phyloP scores from a whole-genome alignment of 179 eudicot species.

The Pouteria campechiana region DNA sequence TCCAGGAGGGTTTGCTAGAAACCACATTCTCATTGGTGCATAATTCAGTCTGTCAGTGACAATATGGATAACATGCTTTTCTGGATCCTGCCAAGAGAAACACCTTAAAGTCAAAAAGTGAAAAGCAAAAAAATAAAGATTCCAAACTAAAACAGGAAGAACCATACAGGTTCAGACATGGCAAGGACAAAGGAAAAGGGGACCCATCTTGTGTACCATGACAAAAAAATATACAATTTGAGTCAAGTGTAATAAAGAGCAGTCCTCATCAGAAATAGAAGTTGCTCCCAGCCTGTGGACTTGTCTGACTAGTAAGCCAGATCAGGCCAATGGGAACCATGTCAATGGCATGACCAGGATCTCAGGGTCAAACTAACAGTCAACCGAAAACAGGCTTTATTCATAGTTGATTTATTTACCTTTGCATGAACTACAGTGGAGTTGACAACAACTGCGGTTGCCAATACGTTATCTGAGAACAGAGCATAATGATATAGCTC shows the following conservation, averaged over 20 bases:
- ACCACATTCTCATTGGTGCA: conserved; percentile 99
- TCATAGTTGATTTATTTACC: conserved; percentile 28
- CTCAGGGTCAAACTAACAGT: not conserved
- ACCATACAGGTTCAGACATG: not conserved
- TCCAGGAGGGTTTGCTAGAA: conserved; percentile 69
- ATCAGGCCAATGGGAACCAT: too few relatives aligned
- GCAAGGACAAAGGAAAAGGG: not conserved
- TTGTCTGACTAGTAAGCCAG: not conserved
- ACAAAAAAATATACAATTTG: not conserved
- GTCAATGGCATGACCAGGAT: too few relatives aligned
- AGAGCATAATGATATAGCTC: conserved; percentile 78
- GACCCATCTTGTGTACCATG: not conserved
- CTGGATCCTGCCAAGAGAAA: conserved; percentile 50
- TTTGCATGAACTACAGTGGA: conserved; percentile 77
- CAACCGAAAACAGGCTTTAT: not conserved
- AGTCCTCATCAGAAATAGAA: too few relatives aligned
- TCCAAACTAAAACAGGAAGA: not conserved
- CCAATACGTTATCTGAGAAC: conserved; percentile 82
- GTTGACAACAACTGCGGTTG: conserved; percentile 89
- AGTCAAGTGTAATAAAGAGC: too few relatives aligned
- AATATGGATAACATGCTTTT: conserved; percentile 76
- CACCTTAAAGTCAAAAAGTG: conserved; percentile 1
- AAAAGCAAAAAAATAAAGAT: not conserved
- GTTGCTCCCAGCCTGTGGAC: too few relatives aligned
- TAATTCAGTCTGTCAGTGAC: conserved; percentile 91